Conservation (phyloP, 768 basidiomycete species). For the Leccinum longicurvipes region DNA sequence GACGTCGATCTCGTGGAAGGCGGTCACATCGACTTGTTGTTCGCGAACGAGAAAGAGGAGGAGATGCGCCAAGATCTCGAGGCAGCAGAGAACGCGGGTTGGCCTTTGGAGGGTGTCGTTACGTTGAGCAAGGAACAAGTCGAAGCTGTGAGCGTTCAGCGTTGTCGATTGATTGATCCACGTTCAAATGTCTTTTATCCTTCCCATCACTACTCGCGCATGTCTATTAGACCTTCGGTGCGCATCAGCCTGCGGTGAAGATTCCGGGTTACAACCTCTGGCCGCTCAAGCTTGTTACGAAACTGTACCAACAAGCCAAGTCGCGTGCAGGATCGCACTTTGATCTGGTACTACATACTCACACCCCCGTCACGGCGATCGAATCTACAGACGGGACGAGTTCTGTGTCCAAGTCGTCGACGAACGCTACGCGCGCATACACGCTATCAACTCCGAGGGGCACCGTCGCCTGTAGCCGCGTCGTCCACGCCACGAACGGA, state of each 20-base stretch:
- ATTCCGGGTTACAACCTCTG: conserved; percentile 64
- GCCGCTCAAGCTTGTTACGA: conserved; percentile 78
- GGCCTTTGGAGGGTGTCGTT: conserved; percentile 41
- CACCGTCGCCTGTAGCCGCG: conserved; percentile 49
- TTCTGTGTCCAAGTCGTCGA: no score
- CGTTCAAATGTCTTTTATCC: background rate
- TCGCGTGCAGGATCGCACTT: conserved; percentile 27
- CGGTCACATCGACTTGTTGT: conserved; percentile 49
- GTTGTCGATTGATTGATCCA: background rate
- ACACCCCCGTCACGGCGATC: conserved; percentile 62
- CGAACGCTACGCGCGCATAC: conserved; percentile 2
- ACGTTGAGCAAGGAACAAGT: conserved; percentile 50
- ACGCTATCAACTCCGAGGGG: conserved; percentile 60
- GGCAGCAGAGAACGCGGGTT: conserved; percentile 51
- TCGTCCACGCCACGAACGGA: conserved; percentile 86
- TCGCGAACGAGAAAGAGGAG: conserved; percentile 43
- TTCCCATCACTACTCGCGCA: background rate
- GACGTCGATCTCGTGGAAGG: conserved; percentile 63
- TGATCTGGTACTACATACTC: conserved; percentile 61
- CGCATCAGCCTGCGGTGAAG: conserved; percentile 50
- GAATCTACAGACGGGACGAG: background rate
- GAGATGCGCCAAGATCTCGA: conserved; percentile 43
- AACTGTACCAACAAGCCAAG: conserved; percentile 49
- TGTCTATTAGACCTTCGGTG: conserved; percentile 28
- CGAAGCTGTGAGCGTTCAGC: conserved; percentile 36